Evolutionary conservation across 1,284 basidiomycete species (phyloP).

Genomic region (Heterobasidion irregulare): DNA sequence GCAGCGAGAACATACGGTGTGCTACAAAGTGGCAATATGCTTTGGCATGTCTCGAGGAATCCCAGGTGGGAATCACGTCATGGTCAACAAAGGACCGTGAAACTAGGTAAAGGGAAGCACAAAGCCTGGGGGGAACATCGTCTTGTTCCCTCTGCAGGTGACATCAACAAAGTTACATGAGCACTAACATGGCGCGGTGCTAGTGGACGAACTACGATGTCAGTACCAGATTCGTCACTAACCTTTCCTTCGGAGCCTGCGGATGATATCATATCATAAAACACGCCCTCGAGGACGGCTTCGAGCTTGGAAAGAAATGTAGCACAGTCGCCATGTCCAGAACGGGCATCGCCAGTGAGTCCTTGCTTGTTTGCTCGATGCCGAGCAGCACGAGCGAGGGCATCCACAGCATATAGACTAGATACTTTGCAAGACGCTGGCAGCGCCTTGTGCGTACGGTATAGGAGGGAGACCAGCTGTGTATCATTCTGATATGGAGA

Average conservation of each 20-base stretch:
- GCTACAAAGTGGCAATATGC: no score
- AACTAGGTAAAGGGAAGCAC: neutral
- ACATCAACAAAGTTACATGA: neutral
- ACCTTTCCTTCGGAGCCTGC: slow-evolving; percentile 74
- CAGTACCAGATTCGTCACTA: slow-evolving; percentile 31
- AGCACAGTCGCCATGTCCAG: slow-evolving; percentile 61
- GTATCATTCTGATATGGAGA: slow-evolving; percentile 59
- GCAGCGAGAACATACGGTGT: slow-evolving; percentile 9
- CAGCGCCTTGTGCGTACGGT: slow-evolving; percentile 77
- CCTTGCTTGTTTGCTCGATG: slow-evolving; percentile 58
- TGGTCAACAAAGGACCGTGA: neutral
- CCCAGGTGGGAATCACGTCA: no score
- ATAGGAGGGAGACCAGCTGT: slow-evolving; percentile 77
- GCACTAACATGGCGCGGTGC: neutral
- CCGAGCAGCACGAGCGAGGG: slow-evolving; percentile 77
- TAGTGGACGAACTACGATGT: slow-evolving; percentile 3
- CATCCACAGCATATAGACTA: slow-evolving; percentile 87
- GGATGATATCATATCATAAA: slow-evolving; percentile 68
- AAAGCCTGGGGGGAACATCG: neutral
- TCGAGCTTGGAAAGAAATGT: slow-evolving; percentile 83
- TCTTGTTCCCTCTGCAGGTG: neutral
- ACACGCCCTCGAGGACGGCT: slow-evolving; percentile 76
- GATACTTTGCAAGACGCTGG: slow-evolving; percentile 61
- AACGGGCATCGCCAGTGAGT: slow-evolving; percentile 44
- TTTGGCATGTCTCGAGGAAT: no score